Base-by-base conservation (phyloP, 129 eudicot species). In the Arctium minus region DNA sequence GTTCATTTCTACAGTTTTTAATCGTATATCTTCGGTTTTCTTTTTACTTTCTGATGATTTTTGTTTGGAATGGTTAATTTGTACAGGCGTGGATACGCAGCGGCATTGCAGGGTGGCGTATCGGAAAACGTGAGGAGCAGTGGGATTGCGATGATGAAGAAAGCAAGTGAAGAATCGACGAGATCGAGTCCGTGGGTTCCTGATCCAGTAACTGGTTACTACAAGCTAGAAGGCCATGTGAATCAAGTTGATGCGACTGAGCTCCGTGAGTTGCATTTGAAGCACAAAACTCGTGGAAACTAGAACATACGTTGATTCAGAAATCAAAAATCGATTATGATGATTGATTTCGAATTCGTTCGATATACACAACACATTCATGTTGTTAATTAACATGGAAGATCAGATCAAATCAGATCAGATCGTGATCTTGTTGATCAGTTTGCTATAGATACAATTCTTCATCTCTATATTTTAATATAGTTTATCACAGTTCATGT, bases 121-220 rank as follows among this genome's bases (percentile, higher is more conserved):
- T 72, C 89, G 10, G 79, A 88, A 15, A 17, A n/a, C 33, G 85
- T 80, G 18, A 86, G 75, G 33, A 80, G 85, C 67, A 78, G 90
- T 74, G 80, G 84, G 39, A 78, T 76, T 46, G 48, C 77, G 38
- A 81, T 86, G 94, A 62, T 86, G 92, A 88, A 87, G 82, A 89
- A 86, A 76, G 89, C 84, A 1, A 83, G 91, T 70, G 89, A 84
- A 65, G 94, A 90, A 76, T 74, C 85, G 37, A 71, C 85, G 29
- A 85, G 74, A 77, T 88, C 84, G 80, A 91, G 78, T 17, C 67
- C 96, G 22, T 94, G 97, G 97, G 89, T 89, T 65, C 97, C 98
- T 5, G 98, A 94, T 83, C 98, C 98, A 0, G 90, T 86, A 0
- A 94, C 97, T 6, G 98, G 98, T 10, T 92, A 86, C 74, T 94